phyloP scores from a whole-genome alignment of 345 rosid genomes.

The Linum tenue region DNA sequence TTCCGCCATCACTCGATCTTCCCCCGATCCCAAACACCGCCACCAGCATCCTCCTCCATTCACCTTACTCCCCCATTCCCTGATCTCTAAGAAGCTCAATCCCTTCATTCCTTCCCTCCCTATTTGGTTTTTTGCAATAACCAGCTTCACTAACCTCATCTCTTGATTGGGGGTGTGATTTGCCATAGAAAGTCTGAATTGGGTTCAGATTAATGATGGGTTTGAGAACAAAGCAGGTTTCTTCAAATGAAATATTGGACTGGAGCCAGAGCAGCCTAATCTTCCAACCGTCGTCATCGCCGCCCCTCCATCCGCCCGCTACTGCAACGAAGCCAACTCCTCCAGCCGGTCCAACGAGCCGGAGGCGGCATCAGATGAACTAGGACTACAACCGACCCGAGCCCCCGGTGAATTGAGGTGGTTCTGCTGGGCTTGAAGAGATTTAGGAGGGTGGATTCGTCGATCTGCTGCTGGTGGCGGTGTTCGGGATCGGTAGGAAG shows the following conservation, averaged over 20 bases:
- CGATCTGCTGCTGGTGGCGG: too few species aligned
- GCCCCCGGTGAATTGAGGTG: constrained; percentile 57
- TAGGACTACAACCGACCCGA: constrained; percentile 14
- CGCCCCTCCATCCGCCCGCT: constrained; percentile 27
- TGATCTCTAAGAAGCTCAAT: too few species aligned
- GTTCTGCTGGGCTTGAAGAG: too few species aligned
- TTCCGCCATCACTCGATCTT: too few species aligned
- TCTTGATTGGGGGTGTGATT: too few species aligned
- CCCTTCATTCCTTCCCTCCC: too few species aligned
- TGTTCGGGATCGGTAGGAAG: too few species aligned
- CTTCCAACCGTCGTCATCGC: constrained; percentile 23
- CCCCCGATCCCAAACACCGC: too few species aligned
- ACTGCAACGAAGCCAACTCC: constrained; percentile 11
- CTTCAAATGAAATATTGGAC: constrained; percentile 29
- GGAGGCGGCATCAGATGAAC: background rate
- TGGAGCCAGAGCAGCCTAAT: constrained; percentile 39
- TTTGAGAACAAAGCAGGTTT: constrained; percentile 43
- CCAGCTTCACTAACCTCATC: background rate
- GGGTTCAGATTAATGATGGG: constrained; percentile 23
- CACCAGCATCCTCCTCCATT: constrained; percentile 18
- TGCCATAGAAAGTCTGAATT: background rate
- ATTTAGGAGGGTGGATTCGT: too few species aligned
- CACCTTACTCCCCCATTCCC: constrained; percentile 33
- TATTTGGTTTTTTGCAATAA: too few species aligned
- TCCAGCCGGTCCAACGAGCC: background rate